Conservation (phyloP, 805 yeast genomes). For the Pichia heedii region DNA sequence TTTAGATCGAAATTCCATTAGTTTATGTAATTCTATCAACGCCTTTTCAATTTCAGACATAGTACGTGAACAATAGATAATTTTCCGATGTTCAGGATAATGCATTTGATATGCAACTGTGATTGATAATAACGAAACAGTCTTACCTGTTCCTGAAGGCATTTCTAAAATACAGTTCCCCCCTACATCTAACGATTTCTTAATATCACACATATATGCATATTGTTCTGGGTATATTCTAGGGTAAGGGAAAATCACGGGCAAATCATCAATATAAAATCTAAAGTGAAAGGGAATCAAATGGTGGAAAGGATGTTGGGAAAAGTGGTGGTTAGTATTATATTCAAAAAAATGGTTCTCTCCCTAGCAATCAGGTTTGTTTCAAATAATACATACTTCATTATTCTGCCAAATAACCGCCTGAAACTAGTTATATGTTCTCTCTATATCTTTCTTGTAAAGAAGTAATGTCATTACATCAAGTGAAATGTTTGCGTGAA, state of each 20-base stretch:
- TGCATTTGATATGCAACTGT: constrained; percentile 92
- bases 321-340: too few species aligned
- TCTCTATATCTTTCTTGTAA: too few species aligned
- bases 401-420: background rate
- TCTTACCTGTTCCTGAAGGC: constrained; percentile 99
- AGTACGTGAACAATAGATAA: constrained; percentile 97
- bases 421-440: too few species aligned
- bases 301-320: too few species aligned
- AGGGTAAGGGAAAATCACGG: constrained; percentile 94
- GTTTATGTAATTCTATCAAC: constrained; percentile 73
- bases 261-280: constrained; percentile 91
- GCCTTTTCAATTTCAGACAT: constrained; percentile 99
- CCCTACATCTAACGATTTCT: constrained; percentile 88
- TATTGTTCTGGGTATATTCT: constrained; percentile 97
- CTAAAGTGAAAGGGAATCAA: background rate
- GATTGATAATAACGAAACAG: constrained; percentile 81
- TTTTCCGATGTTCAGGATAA: constrained; percentile 89
- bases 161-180: constrained; percentile 95
- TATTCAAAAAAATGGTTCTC: too few species aligned
- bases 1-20: constrained; percentile 78
- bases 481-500: too few species aligned
- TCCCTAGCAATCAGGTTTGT: too few species aligned
- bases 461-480: too few species aligned
- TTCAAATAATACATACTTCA: background rate
- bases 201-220: constrained; percentile 94